Evolutionary conservation across 129 eudicot genomes (phyloP).

Genomic region (sunflower (Helianthus annuus)): HanXRQr2.0-SUNRISE NC_035447.2:114457941-114458440

Average conservation of each 20-base stretch:
- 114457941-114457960: background rate
- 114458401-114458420: background rate
- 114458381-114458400: background rate
- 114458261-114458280: too few relatives aligned
- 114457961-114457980: background rate
- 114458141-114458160: constrained; percentile 21
- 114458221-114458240: background rate
- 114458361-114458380: background rate
- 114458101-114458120: constrained; percentile 28
- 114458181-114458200: background rate
- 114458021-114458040: background rate
- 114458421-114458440: constrained; percentile 5
- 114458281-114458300: background rate
- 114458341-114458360: background rate
- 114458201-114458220: too few relatives aligned
- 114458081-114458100: constrained; percentile 25
- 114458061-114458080: background rate
- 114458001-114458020: background rate
- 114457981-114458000: constrained; percentile 23
- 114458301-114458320: background rate
- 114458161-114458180: constrained; percentile 33
- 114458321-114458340: background rate
- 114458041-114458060: constrained; percentile 13
- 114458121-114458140: constrained; percentile 35
- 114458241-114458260: background rate